Percentiles rank a stretch among this genome's conserved stretches.
phyloP scores from a whole-genome alignment of 768 basidiomycete genomes.

The Galerina sulciceps region DNA sequence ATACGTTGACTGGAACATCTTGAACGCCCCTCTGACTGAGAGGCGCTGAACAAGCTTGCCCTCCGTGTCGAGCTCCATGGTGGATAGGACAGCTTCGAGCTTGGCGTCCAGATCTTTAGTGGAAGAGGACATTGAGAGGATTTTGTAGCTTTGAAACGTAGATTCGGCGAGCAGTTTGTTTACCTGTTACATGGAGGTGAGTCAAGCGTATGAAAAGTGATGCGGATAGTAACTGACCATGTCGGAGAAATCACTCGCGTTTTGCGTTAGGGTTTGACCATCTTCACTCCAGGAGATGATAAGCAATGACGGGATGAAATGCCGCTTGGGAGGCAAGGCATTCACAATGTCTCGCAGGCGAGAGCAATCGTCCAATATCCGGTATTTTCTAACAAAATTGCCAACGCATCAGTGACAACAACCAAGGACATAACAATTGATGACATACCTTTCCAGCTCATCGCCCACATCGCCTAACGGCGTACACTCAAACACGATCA shows the following conservation, averaged over 20 bases:
- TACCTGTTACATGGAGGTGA: conserved; percentile 38
- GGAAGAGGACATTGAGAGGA: conserved; percentile 54
- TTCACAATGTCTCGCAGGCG: conserved; percentile 69
- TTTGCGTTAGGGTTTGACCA: conserved; percentile 32
- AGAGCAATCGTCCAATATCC: conserved; percentile 71
- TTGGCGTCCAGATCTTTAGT: conserved; percentile 63
- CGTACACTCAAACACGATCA: conserved; percentile 79
- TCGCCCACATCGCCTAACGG: conserved; percentile 65
- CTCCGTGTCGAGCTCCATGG: conserved; percentile 54
- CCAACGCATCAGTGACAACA: neutral
- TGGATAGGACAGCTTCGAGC: conserved; percentile 45
- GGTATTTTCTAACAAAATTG: conserved; percentile 58
- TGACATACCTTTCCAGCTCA: conserved; percentile 65
- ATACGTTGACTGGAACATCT: conserved; percentile 43
- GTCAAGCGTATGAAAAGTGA: neutral
- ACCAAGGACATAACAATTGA: neutral
- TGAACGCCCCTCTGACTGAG: conserved; percentile 38
- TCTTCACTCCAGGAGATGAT: conserved; percentile 63
- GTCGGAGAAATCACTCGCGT: conserved; percentile 51
- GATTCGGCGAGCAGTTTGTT: conserved; percentile 50
- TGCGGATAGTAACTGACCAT: conserved; percentile 49
- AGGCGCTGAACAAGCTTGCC: conserved; percentile 55
- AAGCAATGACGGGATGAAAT: conserved; percentile 66
- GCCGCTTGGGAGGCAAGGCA: conserved; percentile 53
- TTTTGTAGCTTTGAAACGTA: conserved; percentile 40